These are phyloP conservation scores for Smallanthus sonchifolius DNA, from an alignment of 129 eudicot species.

Conservation along the genomic window DNA sequence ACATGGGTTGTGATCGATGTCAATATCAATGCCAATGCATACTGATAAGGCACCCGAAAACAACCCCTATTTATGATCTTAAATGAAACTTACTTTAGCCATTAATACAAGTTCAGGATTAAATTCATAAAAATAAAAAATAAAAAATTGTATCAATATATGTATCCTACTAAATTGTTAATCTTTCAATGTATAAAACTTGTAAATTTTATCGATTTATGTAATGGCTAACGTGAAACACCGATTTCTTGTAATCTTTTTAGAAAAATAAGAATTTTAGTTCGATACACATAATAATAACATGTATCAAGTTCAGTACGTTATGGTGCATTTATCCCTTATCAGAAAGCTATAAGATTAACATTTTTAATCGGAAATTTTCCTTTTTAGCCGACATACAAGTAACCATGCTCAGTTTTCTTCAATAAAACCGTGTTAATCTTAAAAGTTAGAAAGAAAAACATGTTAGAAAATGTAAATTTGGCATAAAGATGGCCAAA, in stretches of 20 bases:
- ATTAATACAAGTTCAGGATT: neutral
- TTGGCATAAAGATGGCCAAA: neutral
- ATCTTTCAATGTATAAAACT: neutral
- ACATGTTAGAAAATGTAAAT: slow-evolving; percentile 1
- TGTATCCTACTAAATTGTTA: neutral
- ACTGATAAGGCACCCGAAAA: slow-evolving; percentile 6
- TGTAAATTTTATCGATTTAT: neutral
- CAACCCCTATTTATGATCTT: neutral
- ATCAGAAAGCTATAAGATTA: no score
- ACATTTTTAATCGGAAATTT: neutral
- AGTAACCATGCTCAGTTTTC: neutral
- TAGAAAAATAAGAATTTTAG: neutral
- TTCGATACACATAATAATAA: neutral
- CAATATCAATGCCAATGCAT: slow-evolving; percentile 16
- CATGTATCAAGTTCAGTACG: neutral
- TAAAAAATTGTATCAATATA: neutral
- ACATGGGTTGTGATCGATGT: slow-evolving; percentile 21
- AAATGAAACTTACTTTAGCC: neutral
- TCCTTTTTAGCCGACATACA: neutral
- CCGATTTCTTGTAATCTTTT: no score
- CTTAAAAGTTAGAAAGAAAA: neutral
- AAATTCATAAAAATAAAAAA: no score
- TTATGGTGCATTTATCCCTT: no score
- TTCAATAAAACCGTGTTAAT: neutral
- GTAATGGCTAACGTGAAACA: no score